Percentiles rank a stretch among this genome's conserved stretches.
Conservation (phyloP, 179 eudicot genomes). For the Silene vulgaris region DNA sequence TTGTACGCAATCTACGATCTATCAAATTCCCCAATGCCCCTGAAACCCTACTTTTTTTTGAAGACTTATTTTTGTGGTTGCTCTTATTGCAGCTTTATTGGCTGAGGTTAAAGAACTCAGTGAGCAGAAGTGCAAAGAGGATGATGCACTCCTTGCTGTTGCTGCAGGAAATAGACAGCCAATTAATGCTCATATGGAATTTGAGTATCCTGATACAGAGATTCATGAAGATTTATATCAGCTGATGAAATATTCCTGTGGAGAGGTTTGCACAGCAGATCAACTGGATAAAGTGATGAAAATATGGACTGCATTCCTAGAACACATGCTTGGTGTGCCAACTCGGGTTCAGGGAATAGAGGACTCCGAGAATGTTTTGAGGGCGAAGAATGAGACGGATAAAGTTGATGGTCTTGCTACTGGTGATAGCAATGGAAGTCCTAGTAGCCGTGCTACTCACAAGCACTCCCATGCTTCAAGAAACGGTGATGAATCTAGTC, state of each 20-base stretch:
- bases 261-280: slow-evolving; percentile 80
- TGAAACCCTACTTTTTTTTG: background rate
- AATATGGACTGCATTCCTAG: slow-evolving; percentile 80
- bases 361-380: slow-evolving; percentile 44
- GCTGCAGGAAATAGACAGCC: slow-evolving; percentile 67
- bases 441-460: slow-evolving; percentile 33
- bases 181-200: slow-evolving; percentile 57
- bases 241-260: slow-evolving; percentile 78
- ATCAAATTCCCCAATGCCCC: background rate
- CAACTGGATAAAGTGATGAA: slow-evolving; percentile 74
- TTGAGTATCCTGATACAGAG: slow-evolving; percentile 56
- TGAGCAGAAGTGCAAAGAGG: slow-evolving; percentile 65
- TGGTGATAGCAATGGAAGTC: slow-evolving; percentile 45
- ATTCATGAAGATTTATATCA: slow-evolving; percentile 77
- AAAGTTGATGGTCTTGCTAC: slow-evolving; percentile 29
- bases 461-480: slow-evolving; percentile 38
- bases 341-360: slow-evolving; percentile 42
- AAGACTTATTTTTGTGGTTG: background rate
- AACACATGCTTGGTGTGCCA: slow-evolving; percentile 69
- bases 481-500: slow-evolving; percentile 38
- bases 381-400: slow-evolving; percentile 32
- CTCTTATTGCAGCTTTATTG: slow-evolving; percentile 54
- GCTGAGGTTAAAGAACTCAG: slow-evolving; percentile 79
- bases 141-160: slow-evolving; percentile 59
- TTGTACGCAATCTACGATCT: background rate